Evolutionary conservation across 257 asterid species (phyloP).

Genomic region (Petrea volubilis): DNA sequence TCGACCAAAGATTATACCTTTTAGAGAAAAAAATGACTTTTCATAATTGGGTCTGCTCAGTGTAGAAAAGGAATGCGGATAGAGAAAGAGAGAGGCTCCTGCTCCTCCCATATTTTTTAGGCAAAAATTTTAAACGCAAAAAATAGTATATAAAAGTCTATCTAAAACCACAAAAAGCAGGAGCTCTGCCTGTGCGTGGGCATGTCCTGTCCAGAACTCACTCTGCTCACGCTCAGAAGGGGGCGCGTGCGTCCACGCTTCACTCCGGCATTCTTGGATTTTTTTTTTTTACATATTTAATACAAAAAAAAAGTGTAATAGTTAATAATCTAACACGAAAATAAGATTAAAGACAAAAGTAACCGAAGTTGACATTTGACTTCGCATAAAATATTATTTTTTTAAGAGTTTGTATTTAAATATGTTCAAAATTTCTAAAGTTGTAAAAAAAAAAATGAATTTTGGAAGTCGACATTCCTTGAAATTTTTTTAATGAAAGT

Average conservation of each 20-base stretch:
- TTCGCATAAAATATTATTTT: too few relatives aligned
- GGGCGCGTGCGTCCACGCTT: slow-evolving; percentile 4
- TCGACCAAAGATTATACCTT: slow-evolving; percentile 32
- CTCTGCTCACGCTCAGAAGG: slow-evolving; percentile 1
- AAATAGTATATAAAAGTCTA: not conserved
- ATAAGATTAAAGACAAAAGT: too few relatives aligned
- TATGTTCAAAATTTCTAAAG: too few relatives aligned
- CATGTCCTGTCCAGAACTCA: slow-evolving; percentile 13
- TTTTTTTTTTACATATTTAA: too few relatives aligned
- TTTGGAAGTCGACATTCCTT: too few relatives aligned
- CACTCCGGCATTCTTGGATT: not conserved
- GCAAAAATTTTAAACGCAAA: not conserved
- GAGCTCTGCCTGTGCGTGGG: not conserved
- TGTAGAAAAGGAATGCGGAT: slow-evolving; percentile 32
- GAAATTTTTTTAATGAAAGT: too few relatives aligned
- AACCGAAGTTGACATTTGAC: too few relatives aligned
- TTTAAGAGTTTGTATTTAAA: too few relatives aligned
- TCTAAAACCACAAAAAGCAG: slow-evolving; percentile 22
- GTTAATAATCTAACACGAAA: too few relatives aligned
- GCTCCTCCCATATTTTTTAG: slow-evolving; percentile 36
- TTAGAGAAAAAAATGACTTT: slow-evolving; percentile 16
- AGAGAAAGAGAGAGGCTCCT: too few relatives aligned
- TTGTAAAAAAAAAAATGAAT: too few relatives aligned
- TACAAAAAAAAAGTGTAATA: too few relatives aligned
- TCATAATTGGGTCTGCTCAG: slow-evolving; percentile 25